Evolutionary conservation across 805 yeast genomes (phyloP).

Genomic region (Tetrapisispora phaffii): DNA sequence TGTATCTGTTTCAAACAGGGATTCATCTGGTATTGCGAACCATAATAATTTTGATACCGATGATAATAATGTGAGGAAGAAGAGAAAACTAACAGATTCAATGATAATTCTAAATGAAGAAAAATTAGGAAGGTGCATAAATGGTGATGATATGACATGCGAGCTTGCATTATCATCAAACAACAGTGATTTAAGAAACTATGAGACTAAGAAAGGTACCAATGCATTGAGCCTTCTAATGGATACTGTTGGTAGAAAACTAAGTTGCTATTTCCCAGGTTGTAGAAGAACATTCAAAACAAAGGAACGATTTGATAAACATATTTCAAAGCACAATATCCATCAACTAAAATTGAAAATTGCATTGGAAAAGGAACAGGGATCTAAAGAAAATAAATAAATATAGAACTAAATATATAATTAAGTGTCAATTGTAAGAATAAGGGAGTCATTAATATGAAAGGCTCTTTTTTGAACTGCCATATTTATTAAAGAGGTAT

Average conservation of each 20-base stretch:
- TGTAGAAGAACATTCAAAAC: slow-evolving; percentile 48
- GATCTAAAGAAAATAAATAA: too few relatives aligned
- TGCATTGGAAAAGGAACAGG: slow-evolving; percentile 9
- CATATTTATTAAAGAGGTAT: neutral
- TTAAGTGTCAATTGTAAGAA: too few relatives aligned
- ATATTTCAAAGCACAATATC: slow-evolving; percentile 28
- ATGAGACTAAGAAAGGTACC: neutral
- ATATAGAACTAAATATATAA: too few relatives aligned
- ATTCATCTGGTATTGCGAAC: neutral
- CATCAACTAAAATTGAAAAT: slow-evolving; percentile 26
- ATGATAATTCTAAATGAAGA: slow-evolving; percentile 17
- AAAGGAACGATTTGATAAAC: slow-evolving; percentile 24
- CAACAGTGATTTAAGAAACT: neutral
- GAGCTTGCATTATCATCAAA: neutral
- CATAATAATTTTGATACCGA: neutral
- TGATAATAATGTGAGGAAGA: neutral
- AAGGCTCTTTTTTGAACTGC: neutral
- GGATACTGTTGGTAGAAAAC: slow-evolving; percentile 29
- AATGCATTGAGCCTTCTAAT: slow-evolving; percentile 26
- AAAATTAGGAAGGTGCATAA: slow-evolving; percentile 19
- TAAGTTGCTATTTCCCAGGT: slow-evolving; percentile 40
- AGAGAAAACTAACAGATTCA: neutral
- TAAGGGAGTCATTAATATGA: too few relatives aligned
- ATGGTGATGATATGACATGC: slow-evolving; percentile 6
- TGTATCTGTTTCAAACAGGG: neutral